Evolutionary conservation across 225 moss, liverwort and hornwort species (phyloP), one percentile per base, ranked within the genome.

Genomic region (Pleurozium schreberi): DNA sequence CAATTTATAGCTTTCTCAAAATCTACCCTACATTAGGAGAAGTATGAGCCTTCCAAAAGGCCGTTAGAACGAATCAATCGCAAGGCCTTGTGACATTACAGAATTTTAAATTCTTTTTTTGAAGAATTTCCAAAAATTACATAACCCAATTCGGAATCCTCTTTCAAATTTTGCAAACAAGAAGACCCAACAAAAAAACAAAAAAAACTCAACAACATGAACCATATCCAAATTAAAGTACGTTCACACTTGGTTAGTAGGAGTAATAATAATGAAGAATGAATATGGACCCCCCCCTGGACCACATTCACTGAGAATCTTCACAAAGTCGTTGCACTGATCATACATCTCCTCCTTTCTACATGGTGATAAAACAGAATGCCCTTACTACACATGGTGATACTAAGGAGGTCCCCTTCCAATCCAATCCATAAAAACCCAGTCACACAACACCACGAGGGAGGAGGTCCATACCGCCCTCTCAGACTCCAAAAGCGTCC

Each of bases 41-140:
- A n/a, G n/a, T n/a, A n/a, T n/a, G n/a, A n/a, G n/a, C n/a, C n/a
- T n/a, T n/a, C n/a, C n/a, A n/a, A n/a, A n/a, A n/a, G n/a, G n/a
- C n/a, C n/a, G n/a, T n/a, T n/a, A n/a, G n/a, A n/a, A n/a, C n/a
- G n/a, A n/a, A n/a, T n/a, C n/a, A n/a, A n/a, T n/a, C n/a, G n/a
- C n/a, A n/a, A n/a, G n/a, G n/a, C n/a, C n/a, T n/a, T n/a, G n/a
- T n/a, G n/a, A n/a, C n/a, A n/a, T n/a, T n/a, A n/a, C n/a, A n/a
- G n/a, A n/a, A n/a, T n/a, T n/a, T n/a, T n/a, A n/a, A n/a, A n/a
- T n/a, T n/a, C n/a, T n/a, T n/a, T n/a, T n/a, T 34, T 34, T 0
- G 0, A 0, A 0, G 3, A 20, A 34, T 75, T 12, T 50, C 50
- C 1, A 14, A 50, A 31, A 13, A 12, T 34, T 21, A 33, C 13